Base-by-base conservation (phyloP, 257 asterid species). In the Nicotiana otophora region DNA sequence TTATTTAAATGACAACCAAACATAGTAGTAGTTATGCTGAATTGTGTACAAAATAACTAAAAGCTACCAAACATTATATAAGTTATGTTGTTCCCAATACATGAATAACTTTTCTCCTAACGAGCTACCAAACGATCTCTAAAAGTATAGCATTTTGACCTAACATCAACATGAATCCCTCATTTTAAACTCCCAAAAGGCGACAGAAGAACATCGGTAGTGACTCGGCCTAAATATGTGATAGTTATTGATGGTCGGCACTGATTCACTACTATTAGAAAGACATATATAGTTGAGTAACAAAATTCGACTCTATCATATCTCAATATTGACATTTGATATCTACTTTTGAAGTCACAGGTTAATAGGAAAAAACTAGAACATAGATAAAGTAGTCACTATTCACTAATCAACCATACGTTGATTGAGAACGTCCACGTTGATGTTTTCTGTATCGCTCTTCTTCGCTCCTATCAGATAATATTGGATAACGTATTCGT, bases 391-490 rank as follows among this genome's bases (percentile, higher is more conserved):
- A 31, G 19, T 48, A 46, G 48, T 46, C 42, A 74, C 23, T 74
- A 23, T 23, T 48, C 61, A 55, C 19, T 55, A 55, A 42, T 42
- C 58, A 58, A n/a, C 9, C 9, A 74, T 51, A 36, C 2, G 15
- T 74, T 23, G 80, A 7, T 74, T 48, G 17, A 7, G 62, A 74
- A 74, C 2, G 62, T 74, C 80, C 80, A 74, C 80, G 80, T 74
- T 74, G 63, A 74, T 74, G 80, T 74, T 72, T 48, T 48, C 2
- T 48, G 80, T 23, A 26, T 51, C 63, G 15, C 36, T 66, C 74
- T 66, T 66, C 48, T 66, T 7, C 42, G 42, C 72, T 20, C 58
- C 20, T 0, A 46, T 72, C 46, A 26, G 63, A 75, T 75, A 51
- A 51, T 75, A 51, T 26, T 74, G 79, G 78, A 70, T 63, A 63